These are phyloP conservation scores for Penicillium olsonii DNA, from an alignment of 2,329 filamentous ascomycete genomes.

Conservation along the genomic window DNA sequence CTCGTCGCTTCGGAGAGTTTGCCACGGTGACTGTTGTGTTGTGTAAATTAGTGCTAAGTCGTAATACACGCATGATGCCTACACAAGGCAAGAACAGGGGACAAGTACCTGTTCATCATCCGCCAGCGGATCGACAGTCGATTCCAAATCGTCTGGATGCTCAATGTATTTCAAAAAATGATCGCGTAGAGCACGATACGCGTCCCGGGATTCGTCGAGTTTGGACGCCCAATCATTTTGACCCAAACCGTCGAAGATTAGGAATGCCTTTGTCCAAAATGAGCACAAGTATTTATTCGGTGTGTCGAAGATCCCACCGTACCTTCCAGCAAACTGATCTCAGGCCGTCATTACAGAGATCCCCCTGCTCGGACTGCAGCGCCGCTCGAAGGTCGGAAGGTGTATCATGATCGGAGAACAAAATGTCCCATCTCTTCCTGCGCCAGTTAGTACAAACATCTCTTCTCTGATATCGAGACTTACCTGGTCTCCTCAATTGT, in stretches of 20 bases:
- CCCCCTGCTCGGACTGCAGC: constrained; percentile 60
- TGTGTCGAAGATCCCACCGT: constrained; percentile 14
- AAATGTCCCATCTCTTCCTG: constrained; percentile 69
- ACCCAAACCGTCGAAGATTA: constrained; percentile 71
- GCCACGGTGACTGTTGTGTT: constrained; percentile 78
- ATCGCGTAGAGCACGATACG: constrained; percentile 71
- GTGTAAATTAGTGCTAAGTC: constrained; percentile 23
- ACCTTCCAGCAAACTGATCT: constrained; percentile 94
- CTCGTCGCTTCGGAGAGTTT: constrained; percentile 82
- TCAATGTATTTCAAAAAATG: constrained; percentile 81
- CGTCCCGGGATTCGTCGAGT: constrained; percentile 67
- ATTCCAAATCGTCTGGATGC: constrained; percentile 76
- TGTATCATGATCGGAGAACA: constrained; percentile 56
- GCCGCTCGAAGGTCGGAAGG: constrained; percentile 65
- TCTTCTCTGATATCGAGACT: constrained; percentile 3
- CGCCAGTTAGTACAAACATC: constrained; percentile 8
- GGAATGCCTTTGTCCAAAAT: constrained; percentile 63
- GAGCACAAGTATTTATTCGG: constrained; percentile 19
- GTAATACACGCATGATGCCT: constrained; percentile 13
- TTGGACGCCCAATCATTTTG: constrained; percentile 67
- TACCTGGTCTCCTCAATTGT: constrained; percentile 58
- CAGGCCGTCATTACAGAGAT: constrained; percentile 70
- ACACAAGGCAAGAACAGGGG: neutral
- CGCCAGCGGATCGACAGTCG: constrained; percentile 77
- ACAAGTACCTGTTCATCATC: constrained; percentile 70